Base-by-base conservation (phyloP, 1,139 yeast genomes). In the Zygoascus sp. region DNA sequence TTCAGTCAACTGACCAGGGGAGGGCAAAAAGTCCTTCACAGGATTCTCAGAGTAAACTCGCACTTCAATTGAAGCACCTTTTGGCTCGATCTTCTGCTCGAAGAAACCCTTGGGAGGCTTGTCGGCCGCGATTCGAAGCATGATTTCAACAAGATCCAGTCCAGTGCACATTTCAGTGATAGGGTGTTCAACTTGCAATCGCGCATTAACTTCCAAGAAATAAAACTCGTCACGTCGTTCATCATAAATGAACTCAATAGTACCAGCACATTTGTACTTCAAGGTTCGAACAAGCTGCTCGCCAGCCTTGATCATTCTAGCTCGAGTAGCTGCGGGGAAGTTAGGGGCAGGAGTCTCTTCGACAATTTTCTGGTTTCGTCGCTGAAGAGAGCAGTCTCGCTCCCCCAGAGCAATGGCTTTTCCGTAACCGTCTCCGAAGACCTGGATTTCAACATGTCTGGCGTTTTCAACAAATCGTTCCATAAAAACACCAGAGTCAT, bases 261-360 rank as follows among this genome's bases (percentile, higher is more conserved):
- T 92, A 64, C 97, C 98, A 42, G 97, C 97, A 69, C 96, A 81
- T 68, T 86, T 88, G 70, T 92, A 92, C 57, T 85, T 80, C 81
- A 92, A 80, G 21, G 84, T 70, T 8, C 87, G 66, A 49, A 83
- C 96, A 53, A 92, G 73, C 45, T 81, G 81, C 65, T 86, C 95
- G 36, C 96, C 90, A 36, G 97, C 94, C 45, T 72, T 72, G 68
- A 90, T 80, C 85, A 92, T 82, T 51, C 72, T 75, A 40, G 67
- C 67, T 59, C 97, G 77, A 2, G 96, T 88, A 4, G 76, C 66
- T 51, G 80, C 88, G 7, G 96, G 95, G 55, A 92, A 75, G 59
- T 85, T 83, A 45, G 97, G 97, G 48, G 97, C 97, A 9, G 98
- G 98, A 0, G 97, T 90, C 68, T 92, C 97, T 70, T 92, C 98